These are phyloP conservation scores for Tetrapyrgos nigripes DNA, from an alignment of 1,284 basidiomycete genomes.

Conservation along the genomic window DNA sequence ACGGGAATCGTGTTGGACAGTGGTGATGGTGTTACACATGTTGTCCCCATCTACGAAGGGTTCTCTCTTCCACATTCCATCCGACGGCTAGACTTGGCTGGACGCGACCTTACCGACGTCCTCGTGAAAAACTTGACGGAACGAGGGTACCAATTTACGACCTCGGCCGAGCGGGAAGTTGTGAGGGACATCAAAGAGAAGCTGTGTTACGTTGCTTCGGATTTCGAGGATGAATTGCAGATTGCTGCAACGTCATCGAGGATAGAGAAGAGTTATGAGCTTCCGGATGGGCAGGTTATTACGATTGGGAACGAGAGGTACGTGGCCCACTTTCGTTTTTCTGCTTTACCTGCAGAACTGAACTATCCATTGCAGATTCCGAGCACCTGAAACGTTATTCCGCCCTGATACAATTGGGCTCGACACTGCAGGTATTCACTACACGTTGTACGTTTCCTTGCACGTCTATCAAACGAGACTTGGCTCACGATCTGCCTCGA, in stretches of 20 bases:
- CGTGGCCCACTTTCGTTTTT: background rate
- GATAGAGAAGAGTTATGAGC: constrained; percentile 7
- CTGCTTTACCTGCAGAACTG: background rate
- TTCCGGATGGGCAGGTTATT: constrained; percentile 10
- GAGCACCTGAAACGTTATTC: constrained; percentile 84
- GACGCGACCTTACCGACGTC: constrained; percentile 1
- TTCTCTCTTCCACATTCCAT: constrained; percentile 4
- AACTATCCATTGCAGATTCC: constrained; percentile 69
- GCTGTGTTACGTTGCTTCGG: constrained; percentile 8
- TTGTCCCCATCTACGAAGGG: constrained; percentile 8
- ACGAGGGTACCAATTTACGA: constrained; percentile 6
- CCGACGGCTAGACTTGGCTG: background rate
- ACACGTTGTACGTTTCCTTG: constrained; percentile 64
- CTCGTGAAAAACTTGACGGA: constrained; percentile 6
- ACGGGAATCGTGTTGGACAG: constrained; percentile 7
- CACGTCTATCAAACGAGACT: background rate
- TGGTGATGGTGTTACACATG: constrained; percentile 5
- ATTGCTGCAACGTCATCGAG: background rate
- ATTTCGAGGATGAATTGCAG: constrained; percentile 5
- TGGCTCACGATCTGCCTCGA: background rate
- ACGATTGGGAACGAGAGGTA: constrained; percentile 7
- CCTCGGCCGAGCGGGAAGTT: constrained; percentile 1
- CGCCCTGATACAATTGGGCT: constrained; percentile 81
- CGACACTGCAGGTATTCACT: constrained; percentile 80
- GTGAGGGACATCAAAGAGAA: constrained; percentile 9